Percentiles rank a stretch among this genome's conserved stretches.
phyloP scores from a whole-genome alignment of 768 basidiomycete species.

The Rhizopogon vesiculosus region DNA sequence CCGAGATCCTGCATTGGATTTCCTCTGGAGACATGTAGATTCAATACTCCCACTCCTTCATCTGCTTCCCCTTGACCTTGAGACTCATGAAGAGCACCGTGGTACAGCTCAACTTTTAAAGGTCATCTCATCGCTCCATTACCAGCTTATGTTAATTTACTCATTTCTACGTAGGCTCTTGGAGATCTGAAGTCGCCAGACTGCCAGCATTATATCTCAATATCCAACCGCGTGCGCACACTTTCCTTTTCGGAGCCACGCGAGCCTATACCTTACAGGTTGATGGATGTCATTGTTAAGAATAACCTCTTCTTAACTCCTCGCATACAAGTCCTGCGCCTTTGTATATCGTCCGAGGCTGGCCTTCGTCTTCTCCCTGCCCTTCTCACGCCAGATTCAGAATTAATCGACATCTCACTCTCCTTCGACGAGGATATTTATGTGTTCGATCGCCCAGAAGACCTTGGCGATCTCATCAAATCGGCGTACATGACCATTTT shows the following conservation, averaged over 20 bases:
- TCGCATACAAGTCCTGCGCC: not conserved
- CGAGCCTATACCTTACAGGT: not conserved
- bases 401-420: not conserved
- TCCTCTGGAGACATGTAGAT: not conserved
- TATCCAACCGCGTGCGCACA: not conserved
- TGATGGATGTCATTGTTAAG: not conserved
- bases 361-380: not conserved
- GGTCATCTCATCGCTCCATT: not conserved
- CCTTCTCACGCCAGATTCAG: not conserved
- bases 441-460: not conserved
- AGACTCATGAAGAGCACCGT: not conserved
- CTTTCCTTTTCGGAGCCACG: not conserved
- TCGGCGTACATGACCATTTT: not conserved
- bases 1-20: not conserved
- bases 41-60: not conserved
- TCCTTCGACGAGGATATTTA: not conserved
- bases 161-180: not conserved
- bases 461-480: not conserved
- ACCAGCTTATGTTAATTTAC: not conserved
- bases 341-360: not conserved
- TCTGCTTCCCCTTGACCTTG: not conserved
- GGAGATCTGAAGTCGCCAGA: not conserved
- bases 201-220: not conserved
- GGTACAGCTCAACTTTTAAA: not conserved
- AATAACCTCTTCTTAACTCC: not conserved